phyloP scores from a whole-genome alignment of 169 alveolate genomes.

The Eimeria sp. region DNA sequence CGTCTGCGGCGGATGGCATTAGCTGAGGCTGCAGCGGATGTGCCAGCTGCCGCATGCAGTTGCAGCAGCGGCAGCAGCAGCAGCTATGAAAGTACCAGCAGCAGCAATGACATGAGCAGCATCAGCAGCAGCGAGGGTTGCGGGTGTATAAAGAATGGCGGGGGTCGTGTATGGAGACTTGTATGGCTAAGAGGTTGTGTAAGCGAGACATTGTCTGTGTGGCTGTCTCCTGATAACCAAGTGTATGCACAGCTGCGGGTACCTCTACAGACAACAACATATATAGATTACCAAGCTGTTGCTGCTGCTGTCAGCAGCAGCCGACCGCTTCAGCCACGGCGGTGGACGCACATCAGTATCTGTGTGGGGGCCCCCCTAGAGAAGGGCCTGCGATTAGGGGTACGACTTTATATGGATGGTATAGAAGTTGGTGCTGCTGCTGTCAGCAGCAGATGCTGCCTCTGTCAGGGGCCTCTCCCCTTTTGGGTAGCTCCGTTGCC shows the following conservation, averaged over 20 bases:
- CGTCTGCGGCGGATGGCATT: slow-evolving; percentile 47
- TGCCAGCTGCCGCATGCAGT: not conserved
- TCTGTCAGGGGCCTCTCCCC: slow-evolving; percentile 78
- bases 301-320: slow-evolving; percentile 29
- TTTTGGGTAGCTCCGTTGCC: slow-evolving; percentile 78
- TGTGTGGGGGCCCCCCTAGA: slow-evolving; percentile 50
- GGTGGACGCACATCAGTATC: slow-evolving; percentile 73
- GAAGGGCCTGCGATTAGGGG: not conserved
- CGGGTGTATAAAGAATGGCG: not conserved
- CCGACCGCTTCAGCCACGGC: slow-evolving; percentile 9
- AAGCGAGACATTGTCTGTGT: slow-evolving; percentile 43
- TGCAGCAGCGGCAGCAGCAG: slow-evolving; percentile 66
- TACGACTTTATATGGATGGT: slow-evolving; percentile 56
- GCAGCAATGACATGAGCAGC: slow-evolving; percentile 29
- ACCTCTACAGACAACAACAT: slow-evolving; percentile 60
- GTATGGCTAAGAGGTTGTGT: slow-evolving; percentile 71
- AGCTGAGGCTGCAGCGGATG: slow-evolving; percentile 56
- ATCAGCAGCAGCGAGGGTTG: slow-evolving; percentile 8
- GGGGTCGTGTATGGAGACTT: slow-evolving; percentile 59
- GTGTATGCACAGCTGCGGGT: slow-evolving; percentile 66
- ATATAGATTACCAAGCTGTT: slow-evolving; percentile 53
- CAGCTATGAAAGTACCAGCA: not conserved
- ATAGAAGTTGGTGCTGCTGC: slow-evolving; percentile 26
- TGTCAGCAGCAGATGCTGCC: slow-evolving; percentile 74
- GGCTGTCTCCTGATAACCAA: slow-evolving; percentile 63